These are phyloP conservation scores for Gonium pectorale DNA, from an alignment of 139 green algal genomes.

Conservation along the genomic window DNA sequence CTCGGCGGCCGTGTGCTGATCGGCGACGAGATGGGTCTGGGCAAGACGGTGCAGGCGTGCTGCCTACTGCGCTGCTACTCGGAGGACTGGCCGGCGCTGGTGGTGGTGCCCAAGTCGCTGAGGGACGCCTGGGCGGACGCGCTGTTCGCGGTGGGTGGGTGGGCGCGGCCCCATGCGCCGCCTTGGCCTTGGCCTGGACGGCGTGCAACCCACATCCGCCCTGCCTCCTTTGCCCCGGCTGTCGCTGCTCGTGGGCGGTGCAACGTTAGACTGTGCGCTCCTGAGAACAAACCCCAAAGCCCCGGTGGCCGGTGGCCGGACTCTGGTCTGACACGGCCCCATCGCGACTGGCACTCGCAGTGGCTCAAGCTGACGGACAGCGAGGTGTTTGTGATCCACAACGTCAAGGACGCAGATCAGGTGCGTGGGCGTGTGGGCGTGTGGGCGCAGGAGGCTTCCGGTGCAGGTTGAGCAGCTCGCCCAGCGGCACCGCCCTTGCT, in stretches of 20 bases:
- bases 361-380: slow-evolving; percentile 54
- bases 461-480: too few species aligned
- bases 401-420: background rate
- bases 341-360: background rate
- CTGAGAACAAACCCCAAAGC: too few species aligned
- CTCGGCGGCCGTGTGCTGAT: slow-evolving; percentile 81
- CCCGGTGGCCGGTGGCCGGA: too few species aligned
- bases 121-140: slow-evolving; percentile 78
- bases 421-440: too few species aligned
- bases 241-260: too few species aligned
- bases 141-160: slow-evolving; percentile 62
- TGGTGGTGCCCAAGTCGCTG: slow-evolving; percentile 85
- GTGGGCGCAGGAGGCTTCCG: too few species aligned
- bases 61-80: slow-evolving; percentile 74
- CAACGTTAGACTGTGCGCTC: too few species aligned
- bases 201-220: too few species aligned
- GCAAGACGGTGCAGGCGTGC: slow-evolving; percentile 83
- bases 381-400: slow-evolving; percentile 44
- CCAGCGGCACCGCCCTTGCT: too few species aligned
- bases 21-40: slow-evolving; percentile 74
- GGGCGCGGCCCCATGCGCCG: slow-evolving; percentile 17
- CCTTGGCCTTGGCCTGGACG: too few species aligned
- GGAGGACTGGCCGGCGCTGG: slow-evolving; percentile 84
- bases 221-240: too few species aligned
- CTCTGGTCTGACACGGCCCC: too few species aligned